These are phyloP conservation scores for Euphorbia celastroides DNA, from an alignment of 441 rosid species.

Conservation along the genomic window DNA sequence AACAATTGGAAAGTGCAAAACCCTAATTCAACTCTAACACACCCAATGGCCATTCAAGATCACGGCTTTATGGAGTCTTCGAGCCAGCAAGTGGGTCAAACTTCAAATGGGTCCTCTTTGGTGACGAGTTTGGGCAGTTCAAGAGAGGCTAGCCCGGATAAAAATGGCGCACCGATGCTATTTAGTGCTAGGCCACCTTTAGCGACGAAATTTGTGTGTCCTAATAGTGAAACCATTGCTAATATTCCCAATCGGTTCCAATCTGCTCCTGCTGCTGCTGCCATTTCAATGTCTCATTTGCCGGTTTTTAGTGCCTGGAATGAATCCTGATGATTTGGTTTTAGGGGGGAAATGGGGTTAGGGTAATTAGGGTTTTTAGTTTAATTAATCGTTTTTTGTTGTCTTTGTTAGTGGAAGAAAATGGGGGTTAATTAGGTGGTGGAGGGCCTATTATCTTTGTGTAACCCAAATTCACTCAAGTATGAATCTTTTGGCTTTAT, in stretches of 20 bases:
- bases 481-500: slow-evolving; percentile 30
- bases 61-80: slow-evolving; percentile 39
- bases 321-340: slow-evolving; percentile 33
- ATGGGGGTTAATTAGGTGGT: slow-evolving; percentile 20
- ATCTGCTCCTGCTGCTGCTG: slow-evolving; percentile 38
- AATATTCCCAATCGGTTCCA: slow-evolving; percentile 39
- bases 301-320: slow-evolving; percentile 77
- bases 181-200: slow-evolving; percentile 44
- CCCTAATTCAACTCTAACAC: slow-evolving; percentile 9
- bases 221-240: slow-evolving; percentile 21
- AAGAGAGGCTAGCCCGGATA: slow-evolving; percentile 66
- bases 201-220: slow-evolving; percentile 43
- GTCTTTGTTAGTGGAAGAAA: slow-evolving; percentile 25
- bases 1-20: slow-evolving; percentile 42
- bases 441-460: slow-evolving; percentile 34
- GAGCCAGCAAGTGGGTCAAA: slow-evolving; percentile 38
- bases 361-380: too few species aligned
- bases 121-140: slow-evolving; percentile 60
- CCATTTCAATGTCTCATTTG: slow-evolving; percentile 52
- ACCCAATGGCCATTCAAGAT: slow-evolving; percentile 38
- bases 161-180: slow-evolving; percentile 28
- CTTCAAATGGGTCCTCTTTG: slow-evolving; percentile 52
- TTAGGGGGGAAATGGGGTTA: neutral
- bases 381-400: neutral
- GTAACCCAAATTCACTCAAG: slow-evolving; percentile 29